Evolutionary conservation across 1,284 basidiomycete species (phyloP), one percentile per base, ranked within the genome.

Genomic region (Ceratobasidium sp.): DNA sequence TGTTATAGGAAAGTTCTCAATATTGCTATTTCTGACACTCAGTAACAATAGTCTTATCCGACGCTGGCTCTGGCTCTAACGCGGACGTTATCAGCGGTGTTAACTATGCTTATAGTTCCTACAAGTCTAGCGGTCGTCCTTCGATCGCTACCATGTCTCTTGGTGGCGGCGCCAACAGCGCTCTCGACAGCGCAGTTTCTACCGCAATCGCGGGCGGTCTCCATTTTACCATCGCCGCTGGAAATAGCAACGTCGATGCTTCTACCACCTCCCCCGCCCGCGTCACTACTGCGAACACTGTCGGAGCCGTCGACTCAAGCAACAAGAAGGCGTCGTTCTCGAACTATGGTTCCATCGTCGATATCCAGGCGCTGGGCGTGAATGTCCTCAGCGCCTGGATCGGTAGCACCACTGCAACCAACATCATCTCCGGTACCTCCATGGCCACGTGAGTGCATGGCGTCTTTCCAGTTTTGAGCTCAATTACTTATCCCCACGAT

Each of bases 181-280:
- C 78, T 6, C 58, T 78, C 39, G 77, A 78, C 56, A 51, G 27
- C 16, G 78, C 76, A 22, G 59, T 74, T n/a, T 53, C 27, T 24
- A 58, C 24, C 51, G 75, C 97, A 71, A 94, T 98, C 74, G 87
- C 88, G 34, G 79, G 81, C 58, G 97, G 97, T 68, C 87, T 99
- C 74, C 95, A 98, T 86, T 98, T 98, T 80, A 94, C 94, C 78
- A 95, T 98, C 76, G 95, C 95, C 74, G 96, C 96, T 75, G 96
- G 95, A 87, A 86, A 83, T 81, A 86, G 88, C 82, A 87, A 88
- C 83, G 83, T 84, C 79, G 85, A 86, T 77, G 85, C 85, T 24
- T 81, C 79, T 77, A 80, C 29, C 27, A 72, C 71, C n/a, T 66
- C 56, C 22, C 78, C 77, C 19, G 77, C 76, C n/a, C 94, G 94